Percentiles rank a stretch among this genome's conserved stretches.
phyloP scores from a whole-genome alignment of 2,329 filamentous ascomycete genomes.

The Neoscytalidium dimidiatum region DNA sequence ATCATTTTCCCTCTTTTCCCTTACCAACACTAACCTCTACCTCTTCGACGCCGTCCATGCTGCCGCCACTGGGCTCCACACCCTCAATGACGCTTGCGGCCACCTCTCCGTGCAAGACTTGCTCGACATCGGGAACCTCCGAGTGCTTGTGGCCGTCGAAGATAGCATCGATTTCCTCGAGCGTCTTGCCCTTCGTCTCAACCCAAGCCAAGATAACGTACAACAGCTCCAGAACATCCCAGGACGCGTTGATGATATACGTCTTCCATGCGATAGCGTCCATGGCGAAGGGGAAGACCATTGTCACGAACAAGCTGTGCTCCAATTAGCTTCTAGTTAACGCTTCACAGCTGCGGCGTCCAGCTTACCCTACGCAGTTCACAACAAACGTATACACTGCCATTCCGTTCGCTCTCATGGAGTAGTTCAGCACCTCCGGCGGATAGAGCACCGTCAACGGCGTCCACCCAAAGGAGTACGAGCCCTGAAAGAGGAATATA shows the following conservation, averaged over 20 bases:
- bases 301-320: neutral
- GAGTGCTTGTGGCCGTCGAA: slow-evolving; percentile 27
- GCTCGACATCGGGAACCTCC: slow-evolving; percentile 18
- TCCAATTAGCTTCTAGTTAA: neutral
- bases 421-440: slow-evolving; percentile 53
- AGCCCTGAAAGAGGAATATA: slow-evolving; percentile 56
- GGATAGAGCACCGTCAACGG: slow-evolving; percentile 47
- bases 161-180: slow-evolving; percentile 31
- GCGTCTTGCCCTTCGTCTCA: slow-evolving; percentile 32
- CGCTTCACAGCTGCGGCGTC: too few relatives aligned
- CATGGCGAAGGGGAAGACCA: slow-evolving; percentile 19
- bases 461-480: slow-evolving; percentile 55
- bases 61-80: neutral
- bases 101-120: neutral
- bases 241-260: slow-evolving; percentile 34
- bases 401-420: slow-evolving; percentile 51
- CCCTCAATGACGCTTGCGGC: neutral
- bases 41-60: neutral
- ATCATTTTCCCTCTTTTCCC: slow-evolving; percentile 1
- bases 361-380: slow-evolving; percentile 2
- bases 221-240: slow-evolving; percentile 30
- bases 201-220: slow-evolving; percentile 31
- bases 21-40: neutral
- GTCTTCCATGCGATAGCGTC: slow-evolving; percentile 32
- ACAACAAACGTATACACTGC: slow-evolving; percentile 25